phyloP scores from a whole-genome alignment of 352 stramenopile species.

The Phytophthora citricola region DNA sequence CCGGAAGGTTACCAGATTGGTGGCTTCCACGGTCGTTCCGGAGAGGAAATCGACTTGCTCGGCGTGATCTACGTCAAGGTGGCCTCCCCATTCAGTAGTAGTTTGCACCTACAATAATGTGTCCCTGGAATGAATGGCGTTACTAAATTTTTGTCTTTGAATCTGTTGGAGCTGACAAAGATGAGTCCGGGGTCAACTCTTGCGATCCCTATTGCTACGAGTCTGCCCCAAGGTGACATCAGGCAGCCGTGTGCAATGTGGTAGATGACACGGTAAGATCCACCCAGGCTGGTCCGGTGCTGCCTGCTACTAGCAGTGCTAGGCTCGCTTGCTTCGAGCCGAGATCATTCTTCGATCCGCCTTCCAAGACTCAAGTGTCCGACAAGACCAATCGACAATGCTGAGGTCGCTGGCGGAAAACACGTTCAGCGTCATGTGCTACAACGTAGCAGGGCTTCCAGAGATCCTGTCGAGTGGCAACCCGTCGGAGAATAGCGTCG shows the following conservation, averaged over 20 bases:
- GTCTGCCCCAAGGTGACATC: constrained; percentile 9
- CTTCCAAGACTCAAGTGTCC: constrained; percentile 7
- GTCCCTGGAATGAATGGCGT: too few species aligned
- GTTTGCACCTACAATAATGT: too few species aligned
- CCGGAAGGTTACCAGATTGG: constrained; percentile 46
- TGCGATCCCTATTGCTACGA: constrained; percentile 19
- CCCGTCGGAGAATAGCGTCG: constrained; percentile 47
- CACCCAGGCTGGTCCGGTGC: constrained; percentile 4
- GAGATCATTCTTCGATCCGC: constrained; percentile 14
- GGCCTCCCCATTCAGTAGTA: background rate
- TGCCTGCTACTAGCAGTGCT: background rate
- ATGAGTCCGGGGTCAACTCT: constrained; percentile 21
- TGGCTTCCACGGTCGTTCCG: constrained; percentile 48
- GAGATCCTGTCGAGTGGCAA: constrained; percentile 56
- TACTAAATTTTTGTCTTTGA: background rate
- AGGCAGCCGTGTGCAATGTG: constrained; percentile 17
- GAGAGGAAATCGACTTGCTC: constrained; percentile 40
- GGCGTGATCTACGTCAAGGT: constrained; percentile 19
- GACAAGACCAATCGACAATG: constrained; percentile 23
- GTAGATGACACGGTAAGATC: constrained; percentile 14
- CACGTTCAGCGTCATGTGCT: constrained; percentile 50
- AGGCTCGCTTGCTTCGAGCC: background rate
- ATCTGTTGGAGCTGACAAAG: constrained; percentile 22
- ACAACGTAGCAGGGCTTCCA: constrained; percentile 55
- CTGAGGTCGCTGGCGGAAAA: constrained; percentile 41